Evolutionary conservation across 495 filamentous ascomycete genomes (phyloP).

Genomic region (Amorphotheca resinae): DNA sequence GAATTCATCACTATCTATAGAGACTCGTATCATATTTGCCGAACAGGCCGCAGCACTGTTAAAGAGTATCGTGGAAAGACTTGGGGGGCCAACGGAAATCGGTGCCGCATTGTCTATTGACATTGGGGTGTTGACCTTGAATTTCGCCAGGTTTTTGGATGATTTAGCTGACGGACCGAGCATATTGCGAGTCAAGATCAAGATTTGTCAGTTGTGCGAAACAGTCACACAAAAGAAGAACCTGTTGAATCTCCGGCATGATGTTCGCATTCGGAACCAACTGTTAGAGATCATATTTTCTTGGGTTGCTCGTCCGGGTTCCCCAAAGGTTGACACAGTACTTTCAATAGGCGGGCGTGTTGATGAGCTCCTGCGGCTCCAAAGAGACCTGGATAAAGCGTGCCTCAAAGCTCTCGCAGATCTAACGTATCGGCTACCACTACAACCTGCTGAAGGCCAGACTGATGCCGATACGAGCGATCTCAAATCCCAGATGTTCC

Average conservation of each 20-base stretch:
- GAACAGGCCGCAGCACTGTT: conserved; percentile 51
- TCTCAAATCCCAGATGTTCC: conserved; percentile 51
- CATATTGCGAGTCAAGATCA: conserved; percentile 48
- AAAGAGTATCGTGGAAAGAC: conserved; percentile 46
- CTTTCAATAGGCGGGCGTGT: conserved; percentile 22
- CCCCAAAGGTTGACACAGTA: conserved; percentile 24
- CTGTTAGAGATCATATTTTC: conserved; percentile 49
- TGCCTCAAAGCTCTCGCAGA: conserved; percentile 47
- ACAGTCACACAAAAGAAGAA: conserved; percentile 52
- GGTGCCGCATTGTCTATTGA: conserved; percentile 45
- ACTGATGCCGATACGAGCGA: conserved; percentile 49
- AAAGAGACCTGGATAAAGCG: conserved; percentile 49
- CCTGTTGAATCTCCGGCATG: conserved; percentile 50
- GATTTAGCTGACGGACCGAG: conserved; percentile 34
- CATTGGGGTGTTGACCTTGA: conserved; percentile 44
- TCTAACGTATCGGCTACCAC: conserved; percentile 48
- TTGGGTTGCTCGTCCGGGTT: conserved; percentile 47
- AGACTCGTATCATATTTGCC: conserved; percentile 47
- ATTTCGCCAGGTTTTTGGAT: conserved; percentile 45
- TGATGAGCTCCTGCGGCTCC: conserved; percentile 41
- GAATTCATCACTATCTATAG: conserved; percentile 36
- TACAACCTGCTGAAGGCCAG: conserved; percentile 50
- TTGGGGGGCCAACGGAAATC: conserved; percentile 44
- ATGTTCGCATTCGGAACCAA: conserved; percentile 52
- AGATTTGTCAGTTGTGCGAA: conserved; percentile 51